These are phyloP conservation scores for Penicillium psychrosexuale DNA, from an alignment of 2,329 filamentous ascomycete species.

Conservation along the genomic window DNA sequence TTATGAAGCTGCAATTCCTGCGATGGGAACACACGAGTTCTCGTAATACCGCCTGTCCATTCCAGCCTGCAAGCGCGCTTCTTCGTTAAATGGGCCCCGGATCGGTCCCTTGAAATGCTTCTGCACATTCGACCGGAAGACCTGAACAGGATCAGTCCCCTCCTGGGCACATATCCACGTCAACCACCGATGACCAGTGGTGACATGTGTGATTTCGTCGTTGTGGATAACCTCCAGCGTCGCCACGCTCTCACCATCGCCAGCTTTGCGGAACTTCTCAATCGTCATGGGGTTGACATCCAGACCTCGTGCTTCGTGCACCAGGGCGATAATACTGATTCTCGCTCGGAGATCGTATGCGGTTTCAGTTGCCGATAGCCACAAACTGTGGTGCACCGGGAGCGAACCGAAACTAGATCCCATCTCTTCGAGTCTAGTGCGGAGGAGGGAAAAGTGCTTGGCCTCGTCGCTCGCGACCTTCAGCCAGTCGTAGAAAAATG, in stretches of 20 bases:
- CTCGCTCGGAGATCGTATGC: conserved; percentile 46
- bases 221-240: conserved; percentile 47
- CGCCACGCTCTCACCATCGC: conserved; percentile 44
- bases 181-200: conserved; percentile 48
- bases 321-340: conserved; percentile 49
- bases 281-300: conserved; percentile 51
- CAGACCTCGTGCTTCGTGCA: conserved; percentile 48
- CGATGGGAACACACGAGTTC: conserved; percentile 12
- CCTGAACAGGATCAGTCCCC: conserved; percentile 45
- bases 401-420: conserved; percentile 47
- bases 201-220: conserved; percentile 51
- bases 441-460: conserved; percentile 49
- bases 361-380: conserved; percentile 45
- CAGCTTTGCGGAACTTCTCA: conserved; percentile 45
- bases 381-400: conserved; percentile 48
- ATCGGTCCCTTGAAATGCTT: conserved; percentile 44
- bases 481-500: conserved; percentile 50
- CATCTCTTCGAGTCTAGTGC: conserved; percentile 45
- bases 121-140: conserved; percentile 46
- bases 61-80: conserved; percentile 45
- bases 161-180: conserved; percentile 49
- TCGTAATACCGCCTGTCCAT: conserved; percentile 47
- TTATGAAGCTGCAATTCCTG: conserved; percentile 3
- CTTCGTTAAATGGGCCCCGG: conserved; percentile 47
- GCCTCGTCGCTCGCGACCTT: conserved; percentile 50